Evolutionary conservation across 108 stramenopile genomes (phyloP), one percentile per base, ranked within the genome.

Genomic region (Bacterosira constricta): DNA sequence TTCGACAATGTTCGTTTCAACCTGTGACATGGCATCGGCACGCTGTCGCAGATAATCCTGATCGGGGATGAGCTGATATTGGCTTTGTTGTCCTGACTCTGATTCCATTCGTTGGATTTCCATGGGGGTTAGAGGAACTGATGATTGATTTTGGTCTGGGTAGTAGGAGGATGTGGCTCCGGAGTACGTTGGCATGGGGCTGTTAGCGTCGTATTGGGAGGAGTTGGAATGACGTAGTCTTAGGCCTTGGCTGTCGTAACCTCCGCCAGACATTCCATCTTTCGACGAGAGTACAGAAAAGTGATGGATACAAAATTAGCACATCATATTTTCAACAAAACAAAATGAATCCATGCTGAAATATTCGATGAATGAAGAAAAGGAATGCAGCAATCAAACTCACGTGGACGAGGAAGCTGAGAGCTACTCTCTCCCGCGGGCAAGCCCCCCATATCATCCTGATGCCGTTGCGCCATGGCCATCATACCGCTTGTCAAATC

Each of bases 41-140:
- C 94, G 85, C 66, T 90, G 77, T 39, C 79, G 75, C 34, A 95
- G 65, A 57, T 95, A 95, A 54, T 89, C 77, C 75, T 92, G 90
- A 62, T 90, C 94, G 29, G 94, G 94, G 62, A 95, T 95, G 23
- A 95, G 79, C 69, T 92, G 91, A 80, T 85, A 86, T 77, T 82
- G 77, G 68, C 80, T 79, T 47, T 78, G 79, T 53, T 78, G 74
- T 12, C 89, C 91, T 1, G 76, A 74, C 52, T 85, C 84, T 54
- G 87, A 79, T 85, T 95, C 94, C 94, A 92, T 92, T 39, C 84
- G 83, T 68, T 90, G 89, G 71, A 95, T 91, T 47, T 95, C 94
- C 44, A 89, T 76, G 30, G 94, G 94, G 25, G 90, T 92, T 44
- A 95, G 63, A 1, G 89, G 85, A 4, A 45, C 66, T 25, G 53